phyloP scores from a whole-genome alignment of 2,329 filamentous ascomycete species.

The Knoxdaviesia proteae region DNA sequence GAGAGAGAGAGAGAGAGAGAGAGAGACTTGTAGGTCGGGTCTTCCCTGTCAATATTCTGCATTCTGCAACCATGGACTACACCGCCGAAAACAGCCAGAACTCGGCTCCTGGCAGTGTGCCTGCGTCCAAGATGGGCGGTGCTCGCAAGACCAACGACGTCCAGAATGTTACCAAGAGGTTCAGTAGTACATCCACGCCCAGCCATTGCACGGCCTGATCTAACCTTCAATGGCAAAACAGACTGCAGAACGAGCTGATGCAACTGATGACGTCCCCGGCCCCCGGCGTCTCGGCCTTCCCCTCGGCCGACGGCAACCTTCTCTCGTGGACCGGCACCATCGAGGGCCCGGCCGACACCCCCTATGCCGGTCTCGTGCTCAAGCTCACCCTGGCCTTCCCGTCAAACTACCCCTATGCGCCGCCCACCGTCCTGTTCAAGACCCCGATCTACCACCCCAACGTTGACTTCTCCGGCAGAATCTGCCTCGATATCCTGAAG shows the following conservation, averaged over 20 bases:
- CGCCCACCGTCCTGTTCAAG: slow-evolving; percentile 87
- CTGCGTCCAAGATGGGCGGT: slow-evolving; percentile 39
- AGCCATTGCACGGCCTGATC: not conserved
- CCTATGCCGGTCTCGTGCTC: slow-evolving; percentile 71
- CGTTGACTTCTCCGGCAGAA: slow-evolving; percentile 89
- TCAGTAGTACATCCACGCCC: slow-evolving; percentile 7
- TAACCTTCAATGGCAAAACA: slow-evolving; percentile 15
- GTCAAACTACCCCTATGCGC: slow-evolving; percentile 75
- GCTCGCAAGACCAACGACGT: slow-evolving; percentile 39
- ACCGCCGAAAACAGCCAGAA: slow-evolving; percentile 34
- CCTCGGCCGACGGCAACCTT: slow-evolving; percentile 72
- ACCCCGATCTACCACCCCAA: slow-evolving; percentile 99
- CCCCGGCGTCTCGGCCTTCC: slow-evolving; percentile 87
- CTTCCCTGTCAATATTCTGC: too few species aligned
- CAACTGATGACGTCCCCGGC: slow-evolving; percentile 91
- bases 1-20: too few species aligned
- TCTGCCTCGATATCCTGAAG: slow-evolving; percentile 95
- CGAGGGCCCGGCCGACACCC: slow-evolving; percentile 73
- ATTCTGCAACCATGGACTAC: too few species aligned
- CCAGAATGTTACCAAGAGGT: slow-evolving; percentile 65
- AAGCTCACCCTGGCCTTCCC: slow-evolving; percentile 88
- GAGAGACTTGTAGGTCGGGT: too few species aligned
- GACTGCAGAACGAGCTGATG: slow-evolving; percentile 94
- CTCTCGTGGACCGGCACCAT: slow-evolving; percentile 90
- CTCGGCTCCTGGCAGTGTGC: slow-evolving; percentile 38